Evolutionary conservation across 1,139 yeast species (phyloP).

Genomic region (Debaryomycetaceae sp.): DNA sequence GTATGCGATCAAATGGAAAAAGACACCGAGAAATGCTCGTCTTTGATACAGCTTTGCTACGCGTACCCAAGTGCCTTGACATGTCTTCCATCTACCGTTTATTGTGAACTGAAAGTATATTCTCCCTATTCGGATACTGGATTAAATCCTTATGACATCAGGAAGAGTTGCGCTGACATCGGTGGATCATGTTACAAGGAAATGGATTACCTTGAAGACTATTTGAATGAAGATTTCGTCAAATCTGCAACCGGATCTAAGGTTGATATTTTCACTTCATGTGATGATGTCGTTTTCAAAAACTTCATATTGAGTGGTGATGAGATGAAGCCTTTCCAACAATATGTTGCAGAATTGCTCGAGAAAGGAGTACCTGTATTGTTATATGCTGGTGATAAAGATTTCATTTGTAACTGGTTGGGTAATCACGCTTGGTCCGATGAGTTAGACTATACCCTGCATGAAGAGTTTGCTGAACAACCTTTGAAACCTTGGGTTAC

Average conservation of each 20-base stretch:
- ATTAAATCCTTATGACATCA: conserved; percentile 88
- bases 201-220: conserved; percentile 29
- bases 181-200: conserved; percentile 66
- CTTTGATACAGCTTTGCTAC: conserved; percentile 80
- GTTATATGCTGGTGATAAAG: conserved; percentile 84
- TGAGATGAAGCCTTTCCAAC: conserved; percentile 85
- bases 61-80: conserved; percentile 74
- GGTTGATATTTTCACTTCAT: conserved; percentile 76
- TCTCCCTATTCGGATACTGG: conserved; percentile 91
- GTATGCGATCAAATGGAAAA: conserved; percentile 76
- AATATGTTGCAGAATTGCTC: conserved; percentile 58
- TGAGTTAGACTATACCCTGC: conserved; percentile 63
- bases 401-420: conserved; percentile 83
- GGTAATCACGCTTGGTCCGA: conserved; percentile 85
- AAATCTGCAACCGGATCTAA: conserved; percentile 79
- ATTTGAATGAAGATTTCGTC: conserved; percentile 35
- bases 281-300: conserved; percentile 81
- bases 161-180: conserved; percentile 74
- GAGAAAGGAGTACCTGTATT: conserved; percentile 64
- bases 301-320: conserved; percentile 85
- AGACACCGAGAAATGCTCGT: conserved; percentile 75
- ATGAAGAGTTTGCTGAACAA: conserved; percentile 44
- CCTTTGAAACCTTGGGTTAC: conserved; percentile 38
- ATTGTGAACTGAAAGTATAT: conserved; percentile 85
- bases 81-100: conserved; percentile 90